Percentiles rank a stretch among this genome's conserved stretches.
Evolutionary conservation across 352 stramenopile genomes (phyloP).

Genomic region (Pythium apleroticum): DNA sequence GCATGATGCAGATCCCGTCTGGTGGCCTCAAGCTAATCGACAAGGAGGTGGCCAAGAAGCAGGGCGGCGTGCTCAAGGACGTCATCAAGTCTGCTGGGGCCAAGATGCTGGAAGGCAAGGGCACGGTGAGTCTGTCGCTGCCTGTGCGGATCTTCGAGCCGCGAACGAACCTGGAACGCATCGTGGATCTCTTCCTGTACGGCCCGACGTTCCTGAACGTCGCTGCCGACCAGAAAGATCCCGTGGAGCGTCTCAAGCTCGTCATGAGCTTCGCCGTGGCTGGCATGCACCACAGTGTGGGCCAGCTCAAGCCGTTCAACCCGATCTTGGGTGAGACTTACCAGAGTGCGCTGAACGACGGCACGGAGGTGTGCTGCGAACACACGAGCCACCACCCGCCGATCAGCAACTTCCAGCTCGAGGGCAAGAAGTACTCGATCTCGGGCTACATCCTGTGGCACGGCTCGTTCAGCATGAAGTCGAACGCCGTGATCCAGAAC

Average conservation of each 20-base stretch:
- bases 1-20: slow-evolving; percentile 71
- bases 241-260: slow-evolving; percentile 78
- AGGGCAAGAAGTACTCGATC: slow-evolving; percentile 72
- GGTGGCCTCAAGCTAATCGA: slow-evolving; percentile 81
- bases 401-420: slow-evolving; percentile 84
- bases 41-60: slow-evolving; percentile 86
- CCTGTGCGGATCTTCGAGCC: slow-evolving; percentile 86
- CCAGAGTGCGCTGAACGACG: slow-evolving; percentile 71
- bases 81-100: slow-evolving; percentile 67
- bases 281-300: slow-evolving; percentile 76
- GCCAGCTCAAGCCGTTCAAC: slow-evolving; percentile 86
- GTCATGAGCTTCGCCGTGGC: slow-evolving; percentile 78
- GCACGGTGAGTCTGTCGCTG: slow-evolving; percentile 74
- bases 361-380: slow-evolving; percentile 77
- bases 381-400: slow-evolving; percentile 86
- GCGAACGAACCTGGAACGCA: slow-evolving; percentile 76
- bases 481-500: slow-evolving; percentile 80
- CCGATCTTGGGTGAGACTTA: slow-evolving; percentile 83
- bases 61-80: slow-evolving; percentile 82
- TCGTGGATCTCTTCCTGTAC: slow-evolving; percentile 82
- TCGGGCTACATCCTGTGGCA: slow-evolving; percentile 74
- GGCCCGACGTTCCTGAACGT: slow-evolving; percentile 72
- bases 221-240: slow-evolving; percentile 56
- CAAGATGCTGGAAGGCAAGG: slow-evolving; percentile 41
- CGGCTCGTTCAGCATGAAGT: slow-evolving; percentile 81